Evolutionary conservation across 768 basidiomycete species (phyloP).

Genomic region (Podaxis sp.): DNA sequence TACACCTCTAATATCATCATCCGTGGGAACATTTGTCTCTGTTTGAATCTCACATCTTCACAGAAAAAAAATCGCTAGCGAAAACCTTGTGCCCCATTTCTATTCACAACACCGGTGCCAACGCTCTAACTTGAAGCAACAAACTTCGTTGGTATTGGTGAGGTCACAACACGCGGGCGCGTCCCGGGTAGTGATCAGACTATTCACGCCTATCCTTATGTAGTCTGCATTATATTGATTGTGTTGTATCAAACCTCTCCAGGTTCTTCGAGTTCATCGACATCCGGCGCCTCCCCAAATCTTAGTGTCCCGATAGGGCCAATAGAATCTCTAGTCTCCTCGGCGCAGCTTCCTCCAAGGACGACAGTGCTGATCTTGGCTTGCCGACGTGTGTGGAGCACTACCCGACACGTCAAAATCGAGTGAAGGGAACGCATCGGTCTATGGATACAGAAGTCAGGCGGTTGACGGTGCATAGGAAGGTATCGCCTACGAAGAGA

Average conservation of each 20-base stretch:
- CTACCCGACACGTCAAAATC: slow-evolving; percentile 3
- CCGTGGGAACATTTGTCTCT: slow-evolving; percentile 3
- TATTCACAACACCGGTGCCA: no score
- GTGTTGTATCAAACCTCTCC: neutral
- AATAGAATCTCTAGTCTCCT: neutral
- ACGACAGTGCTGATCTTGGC: neutral
- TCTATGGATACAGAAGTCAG: neutral
- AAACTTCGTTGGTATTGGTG: no score
- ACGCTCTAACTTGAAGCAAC: no score
- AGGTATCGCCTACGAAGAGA: neutral
- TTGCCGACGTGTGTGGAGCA: slow-evolving; percentile 7
- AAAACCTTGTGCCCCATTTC: no score
- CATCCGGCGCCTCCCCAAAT: neutral
- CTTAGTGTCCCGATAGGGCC: neutral
- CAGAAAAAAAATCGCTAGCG: neutral
- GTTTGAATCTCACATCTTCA: neutral
- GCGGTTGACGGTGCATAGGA: neutral
- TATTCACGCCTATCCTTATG: no score
- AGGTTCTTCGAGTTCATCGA: neutral
- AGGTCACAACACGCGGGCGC: no score
- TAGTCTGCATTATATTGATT: no score
- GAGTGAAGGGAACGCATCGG: slow-evolving; percentile 8
- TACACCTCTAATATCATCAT: neutral
- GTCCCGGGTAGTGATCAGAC: no score
- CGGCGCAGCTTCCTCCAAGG: neutral